Evolutionary conservation across 768 basidiomycete species (phyloP), one percentile per base, ranked within the genome.

Genomic region (Lentinula sp.): DNA sequence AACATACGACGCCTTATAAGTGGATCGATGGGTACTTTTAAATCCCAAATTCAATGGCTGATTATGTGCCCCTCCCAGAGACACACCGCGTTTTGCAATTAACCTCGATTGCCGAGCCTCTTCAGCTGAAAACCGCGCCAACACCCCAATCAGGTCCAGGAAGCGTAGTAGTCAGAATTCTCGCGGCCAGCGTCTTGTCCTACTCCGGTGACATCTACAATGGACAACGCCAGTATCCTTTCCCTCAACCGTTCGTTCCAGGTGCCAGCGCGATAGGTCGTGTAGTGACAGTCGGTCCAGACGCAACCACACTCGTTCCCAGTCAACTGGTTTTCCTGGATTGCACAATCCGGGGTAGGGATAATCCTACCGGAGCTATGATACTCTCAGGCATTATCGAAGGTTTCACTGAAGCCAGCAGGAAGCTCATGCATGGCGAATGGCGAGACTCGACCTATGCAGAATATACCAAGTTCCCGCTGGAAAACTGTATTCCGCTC

Each of bases 371-470:
- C 4, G 50, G 11, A 23, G 46, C 50, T 13, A 13, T 51, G 10
- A 51, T 51, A 10, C 50, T 51, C n/a, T 51, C 50, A 11, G 50
- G 50, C 9, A 51, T 51, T 7, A 35, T 32, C 50, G 50, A 51
- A 51, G 50, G 50, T 7, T 51, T 51, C 31, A 51, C 50, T 18
- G 50, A 51, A 42, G 18, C 37, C 15, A 56, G 55, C 10, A 31
- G 37, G 23, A 56, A 56, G 18, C 55, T 56, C 23, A 56, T 56
- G 55, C 39, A 56, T 15, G 55, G 55, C 10, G 55, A 40, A 13
- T 56, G 55, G 55, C 37, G 55, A 15, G 37, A 56, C 21, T 40
- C 39, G 11, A 56, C 55, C 15, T 56, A 40, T 56, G 55, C 55
- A 10, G 34, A 56, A 23, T 56, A 56, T 32, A 45, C 28, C 34